phyloP scores from a whole-genome alignment of 1,284 basidiomycete species.

The Veloporphyrellus conicus region DNA sequence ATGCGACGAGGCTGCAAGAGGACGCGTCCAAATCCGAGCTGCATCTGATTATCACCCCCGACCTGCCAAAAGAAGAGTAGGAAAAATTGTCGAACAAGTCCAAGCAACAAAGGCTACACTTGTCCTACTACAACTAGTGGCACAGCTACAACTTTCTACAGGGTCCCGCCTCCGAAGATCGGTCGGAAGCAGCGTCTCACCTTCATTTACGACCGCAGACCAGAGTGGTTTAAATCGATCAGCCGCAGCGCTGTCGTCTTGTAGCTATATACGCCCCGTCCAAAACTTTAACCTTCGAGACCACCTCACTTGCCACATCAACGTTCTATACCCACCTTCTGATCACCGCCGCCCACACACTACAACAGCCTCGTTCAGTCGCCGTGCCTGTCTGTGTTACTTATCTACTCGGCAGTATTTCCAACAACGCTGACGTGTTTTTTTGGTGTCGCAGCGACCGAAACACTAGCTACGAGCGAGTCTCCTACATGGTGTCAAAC shows the following conservation, averaged over 20 bases:
- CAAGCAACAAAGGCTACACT: too few species aligned
- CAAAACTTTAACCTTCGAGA: not conserved
- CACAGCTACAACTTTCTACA: too few species aligned
- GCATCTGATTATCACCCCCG: slow-evolving; percentile 25
- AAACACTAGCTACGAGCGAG: not conserved
- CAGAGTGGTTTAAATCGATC: not conserved
- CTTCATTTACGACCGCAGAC: not conserved
- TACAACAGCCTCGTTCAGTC: not conserved
- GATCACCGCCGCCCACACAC: not conserved
- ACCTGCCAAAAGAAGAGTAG: too few species aligned
- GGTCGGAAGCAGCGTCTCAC: not conserved
- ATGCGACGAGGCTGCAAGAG: not conserved
- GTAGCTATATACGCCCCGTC: not conserved
- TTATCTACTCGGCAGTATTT: too few species aligned
- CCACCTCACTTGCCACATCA: not conserved
- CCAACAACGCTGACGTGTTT: not conserved
- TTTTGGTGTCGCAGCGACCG: not conserved
- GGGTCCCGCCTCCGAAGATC: too few species aligned
- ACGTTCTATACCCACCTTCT: too few species aligned
- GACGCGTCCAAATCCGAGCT: slow-evolving; percentile 25
- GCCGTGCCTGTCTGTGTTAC: too few species aligned
- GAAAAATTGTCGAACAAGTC: too few species aligned
- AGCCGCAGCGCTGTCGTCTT: not conserved
- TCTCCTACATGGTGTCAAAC: not conserved
- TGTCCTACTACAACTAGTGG: too few species aligned